Evolutionary conservation across 1,139 yeast genomes (phyloP).

Genomic region (Taphrina populina): DNA sequence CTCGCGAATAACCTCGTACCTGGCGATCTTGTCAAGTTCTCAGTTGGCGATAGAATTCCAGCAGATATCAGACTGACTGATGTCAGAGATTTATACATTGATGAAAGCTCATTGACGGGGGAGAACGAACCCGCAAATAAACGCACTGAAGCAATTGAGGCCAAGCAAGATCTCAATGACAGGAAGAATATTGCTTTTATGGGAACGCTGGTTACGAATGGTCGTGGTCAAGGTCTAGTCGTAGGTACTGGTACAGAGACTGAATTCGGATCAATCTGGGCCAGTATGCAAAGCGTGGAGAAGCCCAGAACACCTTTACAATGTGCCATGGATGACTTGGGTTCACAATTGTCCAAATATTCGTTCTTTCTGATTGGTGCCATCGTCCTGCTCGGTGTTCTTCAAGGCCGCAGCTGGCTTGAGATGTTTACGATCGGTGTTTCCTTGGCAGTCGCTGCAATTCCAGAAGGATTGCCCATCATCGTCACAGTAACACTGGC

Average conservation of each 20-base stretch:
- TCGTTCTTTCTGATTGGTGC: conserved; percentile 83
- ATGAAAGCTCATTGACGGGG: conserved; percentile 91
- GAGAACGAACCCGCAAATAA: conserved; percentile 85
- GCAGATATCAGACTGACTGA: conserved; percentile 83
- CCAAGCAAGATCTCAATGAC: conserved; percentile 46
- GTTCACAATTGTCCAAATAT: conserved; percentile 78
- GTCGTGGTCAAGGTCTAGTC: conserved; percentile 88
- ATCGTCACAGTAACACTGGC: conserved; percentile 96
- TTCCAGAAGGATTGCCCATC: conserved; percentile 95
- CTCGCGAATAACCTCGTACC: conserved; percentile 86
- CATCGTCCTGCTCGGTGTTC: conserved; percentile 78
- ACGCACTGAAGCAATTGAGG: conserved; percentile 47
- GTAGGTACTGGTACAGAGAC: conserved; percentile 83
- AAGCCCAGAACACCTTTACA: conserved; percentile 96
- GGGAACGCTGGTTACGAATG: conserved; percentile 96
- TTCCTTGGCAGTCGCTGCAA: conserved; percentile 94
- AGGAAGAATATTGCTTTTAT: conserved; percentile 79
- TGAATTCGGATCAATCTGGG: conserved; percentile 85
- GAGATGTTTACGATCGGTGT: conserved; percentile 98
- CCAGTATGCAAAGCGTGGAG: conserved; percentile 84
- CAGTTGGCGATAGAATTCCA: conserved; percentile 92
- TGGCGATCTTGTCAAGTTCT: conserved; percentile 84
- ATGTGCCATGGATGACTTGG: conserved; percentile 88
- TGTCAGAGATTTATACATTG: conserved; percentile 77
- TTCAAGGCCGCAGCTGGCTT: conserved; percentile 90